Conservation (phyloP, 2,329 filamentous ascomycete genomes). For the Neofusicoccum cordaticola region DNA sequence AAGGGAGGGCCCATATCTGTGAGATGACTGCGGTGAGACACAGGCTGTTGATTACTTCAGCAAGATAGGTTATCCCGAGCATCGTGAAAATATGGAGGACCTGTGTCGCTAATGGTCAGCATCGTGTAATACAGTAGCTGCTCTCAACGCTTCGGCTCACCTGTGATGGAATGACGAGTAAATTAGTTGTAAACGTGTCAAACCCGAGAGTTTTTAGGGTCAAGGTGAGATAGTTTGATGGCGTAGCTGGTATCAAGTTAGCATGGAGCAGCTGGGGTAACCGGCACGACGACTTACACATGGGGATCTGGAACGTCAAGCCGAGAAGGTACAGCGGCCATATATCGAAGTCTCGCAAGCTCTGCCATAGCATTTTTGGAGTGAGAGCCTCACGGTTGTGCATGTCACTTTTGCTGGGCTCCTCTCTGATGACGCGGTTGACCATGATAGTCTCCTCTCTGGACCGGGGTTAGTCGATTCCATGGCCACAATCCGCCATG, state of each 20-base stretch:
- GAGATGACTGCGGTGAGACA: conserved; percentile 21
- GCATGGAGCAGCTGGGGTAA: not conserved
- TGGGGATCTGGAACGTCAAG: conserved; percentile 24
- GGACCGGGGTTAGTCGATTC: not conserved
- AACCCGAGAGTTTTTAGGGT: conserved; percentile 24
- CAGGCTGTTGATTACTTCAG: conserved; percentile 22
- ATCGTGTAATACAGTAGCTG: too few relatives aligned
- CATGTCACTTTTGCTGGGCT: conserved; percentile 26
- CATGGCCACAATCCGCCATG: too few relatives aligned
- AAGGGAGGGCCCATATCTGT: conserved; percentile 24
- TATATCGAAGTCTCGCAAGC: conserved; percentile 25
- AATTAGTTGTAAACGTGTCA: conserved; percentile 24
- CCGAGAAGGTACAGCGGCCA: conserved; percentile 25
- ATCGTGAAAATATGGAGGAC: conserved; percentile 22
- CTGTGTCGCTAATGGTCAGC: not conserved
- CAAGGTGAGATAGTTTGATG: conserved; percentile 25
- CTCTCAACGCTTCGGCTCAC: not conserved
- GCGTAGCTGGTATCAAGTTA: conserved; percentile 9
- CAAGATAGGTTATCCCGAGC: conserved; percentile 22
- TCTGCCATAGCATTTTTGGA: conserved; percentile 23
- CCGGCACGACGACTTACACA: not conserved
- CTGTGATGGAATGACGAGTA: conserved; percentile 21
- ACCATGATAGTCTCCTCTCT: conserved; percentile 27
- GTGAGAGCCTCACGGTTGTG: conserved; percentile 28
- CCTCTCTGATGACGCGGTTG: conserved; percentile 27